Base-by-base conservation (phyloP, 768 basidiomycete species). In the Boletales sp. region DNA sequence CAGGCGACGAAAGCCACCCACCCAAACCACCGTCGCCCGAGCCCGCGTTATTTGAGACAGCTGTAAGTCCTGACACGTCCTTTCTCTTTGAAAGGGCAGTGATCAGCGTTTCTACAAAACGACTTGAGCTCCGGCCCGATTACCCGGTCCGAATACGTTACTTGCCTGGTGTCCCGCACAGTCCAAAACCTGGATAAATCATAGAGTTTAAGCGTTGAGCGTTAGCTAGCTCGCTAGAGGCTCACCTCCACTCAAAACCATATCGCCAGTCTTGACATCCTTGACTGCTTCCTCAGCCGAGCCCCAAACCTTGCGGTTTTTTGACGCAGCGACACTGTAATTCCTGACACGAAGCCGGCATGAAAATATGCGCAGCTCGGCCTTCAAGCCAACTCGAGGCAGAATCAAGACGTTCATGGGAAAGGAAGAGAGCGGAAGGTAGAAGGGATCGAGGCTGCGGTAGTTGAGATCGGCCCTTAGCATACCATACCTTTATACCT, bases 41-140 rank as follows among this genome's bases (percentile, higher is more conserved):
- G 1, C 88, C 92, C 37, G 86, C 85, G 68, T 94, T 94, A 62
- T 94, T 94, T 4, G 88, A 91, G 21, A 93, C 82, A 40, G 82
- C 90, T 24, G 86, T 92, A 40, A 94, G 68, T 55, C 84, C 72
- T 32, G 62, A 76, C 10, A 93, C 81, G 38, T 87, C 84, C 48
- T 78, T 79, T 48, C 90, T 79, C 61, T 79, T 81, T 11, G 84
- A 72, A 21, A 94, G 73, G 2, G 91, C 90, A 21, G 72, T 75
- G 30, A 94, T 84, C 47, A 94, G 73, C 0, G 90, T 92, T 63
- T 94, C 92, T 86, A 49, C 34, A 30, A 24, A 17, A 5, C 17
- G 17, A 8, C 19, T 40, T 53, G 15, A 61, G 32, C 8, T 30
- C 27, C 38, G 27, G 37, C 34, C 34, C 7, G 27, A 21, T 37